Base-by-base conservation (phyloP, 306 rosid genomes). In the Dryas octopetala region DNA sequence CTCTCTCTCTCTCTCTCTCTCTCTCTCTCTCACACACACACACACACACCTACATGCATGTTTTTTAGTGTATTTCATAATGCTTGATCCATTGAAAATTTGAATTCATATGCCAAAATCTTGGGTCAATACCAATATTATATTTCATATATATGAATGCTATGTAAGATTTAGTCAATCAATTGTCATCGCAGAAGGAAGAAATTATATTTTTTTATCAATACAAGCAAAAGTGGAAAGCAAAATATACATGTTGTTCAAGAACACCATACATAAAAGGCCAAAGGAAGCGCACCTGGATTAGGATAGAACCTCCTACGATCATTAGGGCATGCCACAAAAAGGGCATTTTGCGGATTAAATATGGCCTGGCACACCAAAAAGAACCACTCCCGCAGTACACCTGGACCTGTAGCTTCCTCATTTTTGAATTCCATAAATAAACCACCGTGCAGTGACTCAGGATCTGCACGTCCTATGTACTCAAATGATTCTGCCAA, bases 401-500 rank as follows among this genome's bases (percentile, higher is more conserved):
- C 98, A 81, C 98, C 98, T 1, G 90, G 96, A 74, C 98, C 97
- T 48, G 93, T 87, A 74, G 97, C 98, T 74, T 88, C 89, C 91
- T 93, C 98, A 57, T 88, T 85, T 80, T 86, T 91, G 84, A 93
- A 93, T 72, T 86, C 86, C 87, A 93, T 74, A 67, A 82, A 91
- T 26, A 93, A 77, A 74, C 89, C 96, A 61, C 72, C 85, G 43
- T 70, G 89, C 49, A 93, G 78, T 69, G 87, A 66, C 47, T 79
- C 80, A 2, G 89, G 84, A 9, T 76, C 84, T 3, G 96, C 90
- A 12, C 49, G 73, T 62, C 73, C 62, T 59, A 91, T 88, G 81
- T 93, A 88, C 78, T 79, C 88, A 1, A 89, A 93, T 1, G 98
- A 93, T 83, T 91, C 91, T 16, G 78, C 85, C 84, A 93, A 77